Percentiles rank a stretch among this genome's conserved stretches.
These are phyloP conservation scores for Boletus subcaerulescens DNA, from an alignment of 768 basidiomycete species.

Conservation along the genomic window DNA sequence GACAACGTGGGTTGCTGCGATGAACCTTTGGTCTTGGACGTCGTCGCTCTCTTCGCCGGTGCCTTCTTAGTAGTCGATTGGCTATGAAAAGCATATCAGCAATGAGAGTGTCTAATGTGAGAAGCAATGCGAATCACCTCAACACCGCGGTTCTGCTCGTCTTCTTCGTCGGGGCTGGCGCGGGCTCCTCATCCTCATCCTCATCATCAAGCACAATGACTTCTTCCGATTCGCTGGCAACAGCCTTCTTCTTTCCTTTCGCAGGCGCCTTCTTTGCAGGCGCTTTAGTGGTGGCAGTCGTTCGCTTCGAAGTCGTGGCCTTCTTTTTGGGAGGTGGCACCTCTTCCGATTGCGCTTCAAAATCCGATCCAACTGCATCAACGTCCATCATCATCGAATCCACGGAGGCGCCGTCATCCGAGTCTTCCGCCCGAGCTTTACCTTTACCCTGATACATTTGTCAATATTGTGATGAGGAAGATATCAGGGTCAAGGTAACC, in stretches of 20 bases:
- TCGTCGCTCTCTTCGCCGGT: constrained; percentile 45
- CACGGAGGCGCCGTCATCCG: constrained; percentile 45
- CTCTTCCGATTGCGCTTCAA: constrained; percentile 42
- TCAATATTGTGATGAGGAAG: not conserved
- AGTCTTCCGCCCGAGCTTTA: constrained; percentile 48
- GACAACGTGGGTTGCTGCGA: constrained; percentile 48
- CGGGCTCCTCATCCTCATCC: constrained; percentile 48
- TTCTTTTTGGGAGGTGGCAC: constrained; percentile 44
- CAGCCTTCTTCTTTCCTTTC: constrained; percentile 56
- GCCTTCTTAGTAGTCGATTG: constrained; percentile 49
- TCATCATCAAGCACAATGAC: constrained; percentile 55
- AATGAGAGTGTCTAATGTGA: constrained; percentile 28
- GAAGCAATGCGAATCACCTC: constrained; percentile 43
- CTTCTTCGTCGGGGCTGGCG: constrained; percentile 48
- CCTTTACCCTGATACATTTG: constrained; percentile 45
- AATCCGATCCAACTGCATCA: constrained; percentile 53
- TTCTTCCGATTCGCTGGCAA: constrained; percentile 49
- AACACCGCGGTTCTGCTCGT: constrained; percentile 63
- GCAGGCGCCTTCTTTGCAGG: constrained; percentile 45
- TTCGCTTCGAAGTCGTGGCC: constrained; percentile 35
- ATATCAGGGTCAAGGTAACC: constrained; percentile 28
- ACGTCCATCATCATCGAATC: constrained; percentile 83
- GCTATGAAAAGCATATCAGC: constrained; percentile 20
- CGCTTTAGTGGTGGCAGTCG: constrained; percentile 27
- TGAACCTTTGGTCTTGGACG: constrained; percentile 30